phyloP scores from a whole-genome alignment of 2,329 filamentous ascomycete genomes.

The Gaeumannomyces tritici region DNA sequence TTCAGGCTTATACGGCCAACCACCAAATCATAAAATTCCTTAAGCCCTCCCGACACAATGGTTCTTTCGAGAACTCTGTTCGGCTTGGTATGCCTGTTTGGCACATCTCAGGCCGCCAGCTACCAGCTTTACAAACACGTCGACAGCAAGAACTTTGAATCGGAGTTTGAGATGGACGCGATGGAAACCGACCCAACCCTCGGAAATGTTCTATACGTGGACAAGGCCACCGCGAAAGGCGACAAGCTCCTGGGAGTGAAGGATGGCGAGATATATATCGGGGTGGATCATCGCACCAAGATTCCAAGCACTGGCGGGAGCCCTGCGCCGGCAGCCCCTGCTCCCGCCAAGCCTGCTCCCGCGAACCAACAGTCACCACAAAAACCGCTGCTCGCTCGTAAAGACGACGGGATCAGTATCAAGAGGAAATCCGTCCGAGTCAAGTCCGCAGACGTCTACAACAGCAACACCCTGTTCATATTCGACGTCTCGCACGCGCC shows the following conservation, averaged over 20 bases:
- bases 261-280: constrained; percentile 53
- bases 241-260: constrained; percentile 47
- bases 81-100: neutral
- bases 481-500: constrained; percentile 71
- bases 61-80: neutral
- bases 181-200: constrained; percentile 54
- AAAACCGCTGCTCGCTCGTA: no score
- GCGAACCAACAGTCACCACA: no score
- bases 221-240: constrained; percentile 45
- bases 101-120: neutral
- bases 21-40: neutral
- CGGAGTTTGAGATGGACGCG: constrained; percentile 43
- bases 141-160: constrained; percentile 45
- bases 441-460: constrained; percentile 49
- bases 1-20: neutral
- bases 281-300: constrained; percentile 53
- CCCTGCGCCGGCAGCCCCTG: no score
- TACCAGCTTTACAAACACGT: constrained; percentile 40
- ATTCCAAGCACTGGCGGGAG: constrained; percentile 23
- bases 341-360: no score
- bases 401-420: no score
- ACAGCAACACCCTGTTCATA: constrained; percentile 61
- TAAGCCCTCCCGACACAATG: neutral
- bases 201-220: constrained; percentile 64
- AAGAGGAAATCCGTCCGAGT: constrained; percentile 57